These are phyloP conservation scores for Cytospora paraplurivora DNA, from an alignment of 2,329 filamentous ascomycete genomes.

Conservation along the genomic window DNA sequence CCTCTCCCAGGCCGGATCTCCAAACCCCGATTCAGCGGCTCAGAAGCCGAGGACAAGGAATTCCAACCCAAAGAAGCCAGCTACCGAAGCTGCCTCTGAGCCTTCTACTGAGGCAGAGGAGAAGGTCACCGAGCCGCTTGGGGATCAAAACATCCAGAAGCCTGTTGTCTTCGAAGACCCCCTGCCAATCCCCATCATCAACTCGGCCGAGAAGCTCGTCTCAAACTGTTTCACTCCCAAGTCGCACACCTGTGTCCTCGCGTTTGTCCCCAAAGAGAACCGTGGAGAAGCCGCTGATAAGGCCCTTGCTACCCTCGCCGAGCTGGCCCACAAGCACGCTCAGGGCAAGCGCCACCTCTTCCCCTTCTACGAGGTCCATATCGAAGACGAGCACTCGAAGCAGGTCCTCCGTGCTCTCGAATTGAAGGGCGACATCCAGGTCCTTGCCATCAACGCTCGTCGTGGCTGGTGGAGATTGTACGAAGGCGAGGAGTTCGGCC, in stretches of 20 bases:
- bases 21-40: conserved; percentile 75
- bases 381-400: conserved; percentile 58
- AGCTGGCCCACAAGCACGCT: conserved; percentile 75
- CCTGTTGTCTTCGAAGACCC: conserved; percentile 54
- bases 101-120: conserved; percentile 37
- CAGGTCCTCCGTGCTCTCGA: conserved; percentile 63
- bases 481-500: conserved; percentile 57
- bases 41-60: conserved; percentile 47
- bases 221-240: conserved; percentile 74
- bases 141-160: conserved; percentile 51
- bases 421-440: conserved; percentile 62
- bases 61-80: conserved; percentile 43
- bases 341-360: conserved; percentile 70
- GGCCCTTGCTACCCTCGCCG: conserved; percentile 65
- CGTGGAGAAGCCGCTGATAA: conserved; percentile 53
- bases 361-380: conserved; percentile 77
- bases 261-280: conserved; percentile 61
- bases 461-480: conserved; percentile 85
- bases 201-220: conserved; percentile 64
- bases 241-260: conserved; percentile 81
- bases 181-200: conserved; percentile 68
- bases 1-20: conserved; percentile 73
- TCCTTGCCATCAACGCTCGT: conserved; percentile 83
- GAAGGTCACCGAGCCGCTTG: conserved; percentile 43
- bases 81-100: conserved; percentile 46